Evolutionary conservation across 2,329 filamentous ascomycete species (phyloP), one percentile per base, ranked within the genome.

Genomic region (Penicillium sp.): DNA sequence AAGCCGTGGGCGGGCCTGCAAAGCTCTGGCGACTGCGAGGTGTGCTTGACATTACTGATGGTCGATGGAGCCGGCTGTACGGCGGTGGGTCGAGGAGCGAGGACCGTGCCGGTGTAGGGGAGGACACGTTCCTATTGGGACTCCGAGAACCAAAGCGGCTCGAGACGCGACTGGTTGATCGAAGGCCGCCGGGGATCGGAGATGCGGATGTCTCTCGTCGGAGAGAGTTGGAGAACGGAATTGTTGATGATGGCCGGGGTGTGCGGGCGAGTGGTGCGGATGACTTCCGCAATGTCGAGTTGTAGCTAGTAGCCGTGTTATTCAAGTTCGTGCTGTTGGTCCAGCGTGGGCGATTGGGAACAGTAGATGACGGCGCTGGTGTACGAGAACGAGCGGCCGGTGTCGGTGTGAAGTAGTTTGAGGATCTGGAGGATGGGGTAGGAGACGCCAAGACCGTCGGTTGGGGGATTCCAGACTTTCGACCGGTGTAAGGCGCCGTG

Each of bases 321-420:
- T 75, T 75, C 5, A 83, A 81, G 64, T 87, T 90, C 6, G 85
- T 83, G 31, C 86, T 88, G 12, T 66, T 68, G 66, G 86, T 93
- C 90, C 90, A 94, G 55, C 85, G 82, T 4, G 90, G 90, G 48
- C 87, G 84, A 54, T 82, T 78, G 54, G 81, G 75, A 21, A 70
- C 69, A 34, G 75, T 66, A 18, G 68, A 71, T 16, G 79, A 61
- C 12, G 77, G 77, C 75, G 41, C 52, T 23, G 38, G 75, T 67
- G 53, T 81, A 76, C 48, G 80, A 77, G 61, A 64, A 46, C 52
- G 79, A 69, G 46, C 75, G 46, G 65, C 72, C 60, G 72, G 76
- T 64, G 78, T 80, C 6, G 82, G 80, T 0, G 83, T 84, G 12
- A 79, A 76, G 9, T 83, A 80, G 23, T 73, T 72, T 56, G 78